Conservation (phyloP, 495 filamentous ascomycete genomes). For the Articulospora tetracladia region DNA sequence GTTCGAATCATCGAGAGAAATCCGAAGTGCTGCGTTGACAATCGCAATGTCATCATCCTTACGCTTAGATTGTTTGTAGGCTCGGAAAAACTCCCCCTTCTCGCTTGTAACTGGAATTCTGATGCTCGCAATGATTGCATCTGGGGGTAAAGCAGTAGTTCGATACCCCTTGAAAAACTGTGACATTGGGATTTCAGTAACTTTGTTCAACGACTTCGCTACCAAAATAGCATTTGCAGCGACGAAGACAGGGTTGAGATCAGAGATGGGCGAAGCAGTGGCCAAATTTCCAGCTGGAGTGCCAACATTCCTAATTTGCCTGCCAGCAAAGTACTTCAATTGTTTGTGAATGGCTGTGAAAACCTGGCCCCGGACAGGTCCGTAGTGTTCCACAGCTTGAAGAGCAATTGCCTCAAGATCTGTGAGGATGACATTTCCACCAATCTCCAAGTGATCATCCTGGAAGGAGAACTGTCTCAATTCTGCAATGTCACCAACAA, state of each 20-base stretch:
- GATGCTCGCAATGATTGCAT: conserved; percentile 82
- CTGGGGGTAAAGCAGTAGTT: conserved; percentile 72
- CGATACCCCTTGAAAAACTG: conserved; percentile 92
- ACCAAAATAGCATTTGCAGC: conserved; percentile 78
- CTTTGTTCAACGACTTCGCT: conserved; percentile 66
- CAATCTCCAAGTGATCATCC: conserved; percentile 79
- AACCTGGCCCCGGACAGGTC: conserved; percentile 63
- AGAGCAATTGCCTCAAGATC: conserved; percentile 72
- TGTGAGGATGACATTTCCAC: conserved; percentile 87
- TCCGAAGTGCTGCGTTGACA: conserved; percentile 77
- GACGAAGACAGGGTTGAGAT: conserved; percentile 92
- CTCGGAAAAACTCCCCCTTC: conserved; percentile 62
- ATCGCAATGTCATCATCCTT: conserved; percentile 98
- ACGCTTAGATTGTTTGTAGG: conserved; percentile 93
- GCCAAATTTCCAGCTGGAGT: conserved; percentile 94
- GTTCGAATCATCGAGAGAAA: conserved; percentile 61
- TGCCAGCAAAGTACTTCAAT: conserved; percentile 86
- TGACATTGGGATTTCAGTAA: conserved; percentile 82
- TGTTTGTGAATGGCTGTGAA: conserved; percentile 74
- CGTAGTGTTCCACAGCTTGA: conserved; percentile 78
- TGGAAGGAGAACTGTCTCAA: conserved; percentile 74
- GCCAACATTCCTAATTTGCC: conserved; percentile 95
- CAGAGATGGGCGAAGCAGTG: conserved; percentile 93
- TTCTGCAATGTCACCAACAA: conserved; percentile 89
- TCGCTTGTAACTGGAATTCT: conserved; percentile 72